Evolutionary conservation across 768 basidiomycete species (phyloP), one percentile per base, ranked within the genome.

Genomic region (Macrolepiota dolichaula): DNA sequence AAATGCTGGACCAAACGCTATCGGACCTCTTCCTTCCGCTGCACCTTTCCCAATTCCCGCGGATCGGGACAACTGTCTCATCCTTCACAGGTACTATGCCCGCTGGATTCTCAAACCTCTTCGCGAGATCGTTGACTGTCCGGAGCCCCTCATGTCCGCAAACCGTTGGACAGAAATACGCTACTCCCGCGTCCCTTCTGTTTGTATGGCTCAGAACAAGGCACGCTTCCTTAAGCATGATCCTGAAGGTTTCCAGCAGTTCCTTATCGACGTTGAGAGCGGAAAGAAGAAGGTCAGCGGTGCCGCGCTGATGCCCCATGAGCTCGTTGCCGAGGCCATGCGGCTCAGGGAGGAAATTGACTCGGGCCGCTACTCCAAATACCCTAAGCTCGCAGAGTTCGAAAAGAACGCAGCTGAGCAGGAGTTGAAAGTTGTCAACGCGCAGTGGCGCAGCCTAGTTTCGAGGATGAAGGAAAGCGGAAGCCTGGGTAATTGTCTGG

Each of bases 391-490:
- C 22, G 51, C 53, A n/a, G 70, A 74, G 47, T 60, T 71, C 37
- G 69, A 65, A 64, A 67, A 69, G 59, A 67, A 69, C 24, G 58
- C 77, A 3, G 74, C 69, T 1, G 74, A 73, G 44, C 71, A 72
- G 17, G 69, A 78, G 63, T 36, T 71, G 17, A 74, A 79, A 29
- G 82, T 88, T 25, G 67, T 83, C 5, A 82, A 91, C 63, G 82
- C 79, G 0, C 89, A 91, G 71, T 91, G 89, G 89, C 78, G 79
- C 58, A 74, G 85, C 0, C 75, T 91, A 47, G 72, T 91, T 36
- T 71, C 75, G 17, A 76, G 75, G 4, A 72, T 89, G 4, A 76
- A 77, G n/a, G 81, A 83, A 32, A 73, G 79, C 0, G 85, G 87
- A 1, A 69, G 71, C n/a, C 65, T 92, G 40, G 81, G 86, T 1